phyloP scores from a whole-genome alignment of 768 basidiomycete genomes.

The Kwoniella bestiolae region DNA sequence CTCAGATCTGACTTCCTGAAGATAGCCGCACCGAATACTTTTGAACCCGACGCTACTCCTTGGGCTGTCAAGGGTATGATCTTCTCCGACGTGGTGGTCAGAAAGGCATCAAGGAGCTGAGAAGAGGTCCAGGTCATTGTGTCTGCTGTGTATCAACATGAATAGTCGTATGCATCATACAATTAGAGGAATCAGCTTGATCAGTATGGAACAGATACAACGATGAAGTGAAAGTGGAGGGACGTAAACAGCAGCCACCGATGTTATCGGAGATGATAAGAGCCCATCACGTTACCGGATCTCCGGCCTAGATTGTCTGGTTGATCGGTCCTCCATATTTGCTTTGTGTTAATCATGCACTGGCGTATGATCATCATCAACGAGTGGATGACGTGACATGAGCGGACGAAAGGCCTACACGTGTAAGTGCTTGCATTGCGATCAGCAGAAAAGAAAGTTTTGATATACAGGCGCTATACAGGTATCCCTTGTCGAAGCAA shows the following conservation, averaged over 20 bases:
- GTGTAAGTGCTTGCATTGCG: constrained; percentile 6
- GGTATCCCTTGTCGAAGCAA: constrained; percentile 16
- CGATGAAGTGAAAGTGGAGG: background rate
- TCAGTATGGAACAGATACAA: background rate
- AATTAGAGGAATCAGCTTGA: background rate
- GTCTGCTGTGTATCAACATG: background rate
- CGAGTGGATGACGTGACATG: background rate
- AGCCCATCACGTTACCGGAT: background rate
- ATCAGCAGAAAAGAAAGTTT: too few relatives aligned
- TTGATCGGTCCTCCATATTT: background rate
- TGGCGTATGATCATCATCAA: background rate
- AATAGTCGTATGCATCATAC: background rate
- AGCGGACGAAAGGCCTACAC: constrained; percentile 20
- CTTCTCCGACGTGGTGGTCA: constrained; percentile 23
- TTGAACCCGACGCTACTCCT: constrained; percentile 34
- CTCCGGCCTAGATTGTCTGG: background rate
- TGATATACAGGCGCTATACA: background rate
- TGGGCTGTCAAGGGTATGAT: constrained; percentile 42
- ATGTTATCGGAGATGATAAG: constrained; percentile 1
- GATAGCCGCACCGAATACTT: constrained; percentile 52
- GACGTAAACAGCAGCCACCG: background rate
- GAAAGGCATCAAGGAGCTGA: constrained; percentile 31
- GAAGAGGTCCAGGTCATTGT: constrained; percentile 16
- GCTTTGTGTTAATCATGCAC: background rate
- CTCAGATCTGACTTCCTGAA: constrained; percentile 29